Evolutionary conservation across 345 rosid species (phyloP), one percentile per base, ranked within the genome.

Genomic region (Tarenaya hassleriana): DNA sequence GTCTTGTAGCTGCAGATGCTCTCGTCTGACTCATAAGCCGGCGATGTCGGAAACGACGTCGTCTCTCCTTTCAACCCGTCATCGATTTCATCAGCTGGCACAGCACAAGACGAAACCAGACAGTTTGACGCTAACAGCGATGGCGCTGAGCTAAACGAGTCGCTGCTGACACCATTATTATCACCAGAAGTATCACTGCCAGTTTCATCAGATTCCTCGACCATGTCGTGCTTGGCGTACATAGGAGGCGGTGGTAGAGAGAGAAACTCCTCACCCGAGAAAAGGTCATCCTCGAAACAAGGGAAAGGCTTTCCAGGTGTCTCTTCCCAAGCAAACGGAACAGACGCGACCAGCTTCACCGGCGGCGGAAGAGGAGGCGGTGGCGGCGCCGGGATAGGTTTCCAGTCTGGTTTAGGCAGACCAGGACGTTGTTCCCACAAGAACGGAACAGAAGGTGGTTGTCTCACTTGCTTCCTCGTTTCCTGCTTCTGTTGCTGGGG

Each of bases 351-450:
- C 41, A 78, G 84, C 77, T 82, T 87, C 60, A 75, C 69, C 5
- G 86, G 69, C 35, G 53, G 56, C 13, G 74, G 70, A 53, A 65
- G 70, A 54, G 56, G 48, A 21, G 70, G 70, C 61, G 41, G 56
- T 48, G 41, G 54, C 19, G 75, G 43, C 60, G 75, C 52, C 47
- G 56, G 50, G 13, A 37, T 70, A 10, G 81, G 82, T 44, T 67
- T 76, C 96, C 96, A 87, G 62, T 76, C 72, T 46, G 66, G 84
- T 69, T 82, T 82, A 19, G 96, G 80, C 35, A 66, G 61, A 32
- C 98, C 98, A 1, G 96, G 92, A 61, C 63, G 70, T 43, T 62
- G 84, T 64, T 91, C 98, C 98, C 95, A 87, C 19, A 82, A 59
- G 68, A 84, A 91, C 10, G 98, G 90, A 53, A 87, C 78, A 10